Evolutionary conservation across 768 basidiomycete species (phyloP).

Genomic region (Pleurotus salmoneostramineus): DNA sequence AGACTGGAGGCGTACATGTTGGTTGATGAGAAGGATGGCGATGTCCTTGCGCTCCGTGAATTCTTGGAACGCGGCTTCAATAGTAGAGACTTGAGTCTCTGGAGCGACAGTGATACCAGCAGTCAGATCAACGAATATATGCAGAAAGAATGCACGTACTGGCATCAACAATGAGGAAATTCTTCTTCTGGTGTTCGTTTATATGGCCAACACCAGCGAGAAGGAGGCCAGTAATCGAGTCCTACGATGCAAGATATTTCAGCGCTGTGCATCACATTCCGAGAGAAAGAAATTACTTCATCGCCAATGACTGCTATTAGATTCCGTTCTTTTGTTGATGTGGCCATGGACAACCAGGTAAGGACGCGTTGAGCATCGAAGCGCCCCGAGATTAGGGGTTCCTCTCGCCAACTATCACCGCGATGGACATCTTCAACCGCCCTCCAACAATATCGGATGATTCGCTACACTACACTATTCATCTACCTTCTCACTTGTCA

Average conservation of each 20-base stretch:
- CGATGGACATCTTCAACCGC: constrained; percentile 69
- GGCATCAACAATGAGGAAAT: constrained; percentile 91
- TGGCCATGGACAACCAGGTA: constrained; percentile 34
- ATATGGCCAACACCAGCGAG: constrained; percentile 95
- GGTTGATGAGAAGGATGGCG: constrained; percentile 96
- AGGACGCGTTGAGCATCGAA: too few relatives aligned
- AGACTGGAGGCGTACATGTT: constrained; percentile 66
- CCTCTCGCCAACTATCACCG: constrained; percentile 6
- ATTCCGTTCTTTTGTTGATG: constrained; percentile 67
- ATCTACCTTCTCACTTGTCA: constrained; percentile 49
- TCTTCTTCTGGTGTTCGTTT: constrained; percentile 90
- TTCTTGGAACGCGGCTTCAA: constrained; percentile 91
- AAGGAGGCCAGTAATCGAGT: constrained; percentile 94
- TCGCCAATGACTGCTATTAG: constrained; percentile 96
- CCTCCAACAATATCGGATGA: constrained; percentile 83
- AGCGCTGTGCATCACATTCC: constrained; percentile 12
- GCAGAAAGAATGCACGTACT: constrained; percentile 45
- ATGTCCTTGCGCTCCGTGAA: constrained; percentile 94
- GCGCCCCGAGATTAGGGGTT: not conserved
- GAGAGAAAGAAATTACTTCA: constrained; percentile 53
- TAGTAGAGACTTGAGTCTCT: constrained; percentile 90
- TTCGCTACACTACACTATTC: constrained; percentile 72
- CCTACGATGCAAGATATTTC: constrained; percentile 41
- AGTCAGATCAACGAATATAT: not conserved
- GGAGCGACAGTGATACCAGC: not conserved